A percentile compares a stretch with the other conserved stretches of the same genome.
These are phyloP conservation scores for Blakeslea trispora DNA, from an alignment of 371 early-diverging fungal species.

Conservation along the genomic window DNA sequence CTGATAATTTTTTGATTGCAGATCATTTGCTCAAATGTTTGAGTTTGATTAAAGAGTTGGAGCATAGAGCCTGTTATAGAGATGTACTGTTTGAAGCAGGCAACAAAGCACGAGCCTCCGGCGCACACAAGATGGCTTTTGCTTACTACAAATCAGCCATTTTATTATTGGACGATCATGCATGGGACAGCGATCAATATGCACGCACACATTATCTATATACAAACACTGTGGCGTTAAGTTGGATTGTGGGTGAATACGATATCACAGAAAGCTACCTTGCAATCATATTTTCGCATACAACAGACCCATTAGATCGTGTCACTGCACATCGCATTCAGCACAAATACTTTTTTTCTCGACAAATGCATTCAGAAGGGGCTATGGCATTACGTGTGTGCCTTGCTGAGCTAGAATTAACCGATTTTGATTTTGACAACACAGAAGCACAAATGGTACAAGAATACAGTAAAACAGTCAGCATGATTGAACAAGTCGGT, in stretches of 20 bases:
- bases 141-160: constrained; percentile 39
- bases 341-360: constrained; percentile 35
- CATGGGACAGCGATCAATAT: constrained; percentile 30
- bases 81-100: constrained; percentile 37
- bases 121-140: constrained; percentile 46
- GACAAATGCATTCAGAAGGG: constrained; percentile 38
- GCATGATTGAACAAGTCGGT: constrained; percentile 21
- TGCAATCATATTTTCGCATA: constrained; percentile 31
- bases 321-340: constrained; percentile 39
- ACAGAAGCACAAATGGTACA: constrained; percentile 21
- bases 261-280: constrained; percentile 33
- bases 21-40: constrained; percentile 46
- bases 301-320: constrained; percentile 36
- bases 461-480: constrained; percentile 15
- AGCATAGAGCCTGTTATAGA: constrained; percentile 27
- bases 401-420: constrained; percentile 32
- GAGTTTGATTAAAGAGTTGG: constrained; percentile 19
- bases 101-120: constrained; percentile 36
- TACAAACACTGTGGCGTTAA: constrained; percentile 35
- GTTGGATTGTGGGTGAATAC: constrained; percentile 45
- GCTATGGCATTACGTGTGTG: constrained; percentile 30
- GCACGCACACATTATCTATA: constrained; percentile 28
- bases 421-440: constrained; percentile 10
- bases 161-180: constrained; percentile 10
- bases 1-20: constrained; percentile 35